Evolutionary conservation across 2,329 filamentous ascomycete species (phyloP).

Genomic region (Pseudogymnoascus sp.): DNA sequence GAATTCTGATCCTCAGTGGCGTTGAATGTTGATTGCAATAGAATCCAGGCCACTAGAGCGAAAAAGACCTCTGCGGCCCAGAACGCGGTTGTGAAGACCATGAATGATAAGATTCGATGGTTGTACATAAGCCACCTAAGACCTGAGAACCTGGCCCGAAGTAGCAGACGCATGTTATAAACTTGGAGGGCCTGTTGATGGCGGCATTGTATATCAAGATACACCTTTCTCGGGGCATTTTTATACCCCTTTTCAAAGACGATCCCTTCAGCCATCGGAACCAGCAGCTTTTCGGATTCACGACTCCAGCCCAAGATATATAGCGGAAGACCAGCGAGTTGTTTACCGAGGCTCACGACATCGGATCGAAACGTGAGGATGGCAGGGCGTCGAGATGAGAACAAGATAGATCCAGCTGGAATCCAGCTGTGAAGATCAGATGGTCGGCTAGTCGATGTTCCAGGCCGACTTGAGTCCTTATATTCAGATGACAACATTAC

Average conservation of each 20-base stretch:
- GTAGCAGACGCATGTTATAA: constrained; percentile 59
- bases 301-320: constrained; percentile 59
- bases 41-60: constrained; percentile 56
- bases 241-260: constrained; percentile 44
- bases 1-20: constrained; percentile 18
- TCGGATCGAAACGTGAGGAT: constrained; percentile 72
- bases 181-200: constrained; percentile 61
- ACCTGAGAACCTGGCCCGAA: constrained; percentile 69
- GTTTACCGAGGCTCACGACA: constrained; percentile 54
- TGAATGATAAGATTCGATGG: constrained; percentile 62
- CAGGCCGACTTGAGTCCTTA: constrained; percentile 19
- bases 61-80: constrained; percentile 69
- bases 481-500: constrained; percentile 51
- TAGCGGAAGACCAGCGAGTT: constrained; percentile 56
- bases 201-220: constrained; percentile 32
- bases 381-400: constrained; percentile 63
- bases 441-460: constrained; percentile 16
- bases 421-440: constrained; percentile 23
- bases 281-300: constrained; percentile 55
- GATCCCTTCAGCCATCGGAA: constrained; percentile 68
- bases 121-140: constrained; percentile 83
- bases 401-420: constrained; percentile 38
- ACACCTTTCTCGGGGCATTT: constrained; percentile 42
- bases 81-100: constrained; percentile 62
- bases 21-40: constrained; percentile 28